Base-by-base conservation (phyloP, 2,329 filamentous ascomycete species). In the Neopestalotiopsis sp. region DNA sequence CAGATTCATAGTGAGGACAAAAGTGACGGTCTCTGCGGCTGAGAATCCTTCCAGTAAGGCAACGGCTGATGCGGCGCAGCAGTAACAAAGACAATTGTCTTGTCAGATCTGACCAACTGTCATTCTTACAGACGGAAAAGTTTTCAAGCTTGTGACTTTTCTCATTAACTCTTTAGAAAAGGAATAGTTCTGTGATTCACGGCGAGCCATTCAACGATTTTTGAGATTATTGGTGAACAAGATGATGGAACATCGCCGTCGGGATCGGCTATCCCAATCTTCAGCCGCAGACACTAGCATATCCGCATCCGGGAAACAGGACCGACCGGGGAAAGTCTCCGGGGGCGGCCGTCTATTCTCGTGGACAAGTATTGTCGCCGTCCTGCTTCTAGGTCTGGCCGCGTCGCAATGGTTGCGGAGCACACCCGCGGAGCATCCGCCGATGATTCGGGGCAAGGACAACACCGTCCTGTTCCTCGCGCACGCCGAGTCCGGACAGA, bases 401-500 rank as follows among this genome's bases (percentile, higher is more conserved):
- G 30, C 24, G 24, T 28, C 6, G 24, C 57, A 59, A 34, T 59
- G 57, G 57, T 24, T 34, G 13, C 34, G 34, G 3, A 3, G 34
- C 5, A 13, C 57, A 30, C 34, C 60, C 7, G 10, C 14, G 10
- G 60, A 45, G 38, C 34, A 20, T 38, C 32, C 60, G 20, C 60
- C 60, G 34, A n/a, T 63, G n/a, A 24, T 56, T 24, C 38, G 38
- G 28, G 75, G 76, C 4, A 67, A 67, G 9, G 76, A 78, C 64
- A 77, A 77, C 59, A 79, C 78, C 1, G 74, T 80, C 14, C 76
- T 82, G 10, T 78, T 82, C 68, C 60, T 81, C 49, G 74, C 75
- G 24, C 77, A 78, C 68, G 71, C 71, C 9, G 76, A 79, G 9
- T 74, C 75, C 64, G 80, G 81, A 34, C 73, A 80, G 9, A 77